Evolutionary conservation across 1,284 basidiomycete genomes (phyloP).

Genomic region (Schizophyllum commune): DNA sequence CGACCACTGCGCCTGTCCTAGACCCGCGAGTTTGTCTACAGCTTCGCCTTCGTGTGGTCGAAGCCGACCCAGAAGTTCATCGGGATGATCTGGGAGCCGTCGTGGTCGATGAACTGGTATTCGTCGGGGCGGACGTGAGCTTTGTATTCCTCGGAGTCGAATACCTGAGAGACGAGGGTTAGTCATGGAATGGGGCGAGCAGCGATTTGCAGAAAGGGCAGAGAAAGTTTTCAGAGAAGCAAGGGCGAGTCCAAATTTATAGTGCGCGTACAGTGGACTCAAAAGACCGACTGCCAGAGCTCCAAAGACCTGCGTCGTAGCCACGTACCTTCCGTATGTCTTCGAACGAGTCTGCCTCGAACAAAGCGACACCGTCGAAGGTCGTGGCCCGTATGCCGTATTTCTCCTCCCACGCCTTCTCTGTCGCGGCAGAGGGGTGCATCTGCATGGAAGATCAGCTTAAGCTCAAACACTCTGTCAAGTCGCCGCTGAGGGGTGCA

Average conservation of each 20-base stretch:
- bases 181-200: background rate
- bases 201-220: no score
- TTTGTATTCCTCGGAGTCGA: constrained; percentile 2
- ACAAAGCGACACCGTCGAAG: constrained; percentile 12
- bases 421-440: background rate
- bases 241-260: no score
- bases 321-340: constrained; percentile 8
- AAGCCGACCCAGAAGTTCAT: constrained; percentile 5
- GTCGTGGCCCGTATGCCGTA: background rate
- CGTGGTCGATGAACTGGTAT: constrained; percentile 11
- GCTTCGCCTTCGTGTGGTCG: background rate
- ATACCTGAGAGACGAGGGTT: background rate
- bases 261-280: no score
- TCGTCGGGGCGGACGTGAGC: constrained; percentile 9
- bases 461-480: no score
- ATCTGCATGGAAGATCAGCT: background rate
- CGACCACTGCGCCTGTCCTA: no score
- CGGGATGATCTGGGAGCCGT: constrained; percentile 9
- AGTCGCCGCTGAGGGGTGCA: no score
- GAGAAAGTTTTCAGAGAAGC: no score
- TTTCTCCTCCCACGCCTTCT: background rate
- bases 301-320: background rate
- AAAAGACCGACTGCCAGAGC: no score
- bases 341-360: constrained; percentile 11
- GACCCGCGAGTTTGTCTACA: background rate